Conservation (phyloP, 768 basidiomycete species). For the Kockovaella imperatae region DNA sequence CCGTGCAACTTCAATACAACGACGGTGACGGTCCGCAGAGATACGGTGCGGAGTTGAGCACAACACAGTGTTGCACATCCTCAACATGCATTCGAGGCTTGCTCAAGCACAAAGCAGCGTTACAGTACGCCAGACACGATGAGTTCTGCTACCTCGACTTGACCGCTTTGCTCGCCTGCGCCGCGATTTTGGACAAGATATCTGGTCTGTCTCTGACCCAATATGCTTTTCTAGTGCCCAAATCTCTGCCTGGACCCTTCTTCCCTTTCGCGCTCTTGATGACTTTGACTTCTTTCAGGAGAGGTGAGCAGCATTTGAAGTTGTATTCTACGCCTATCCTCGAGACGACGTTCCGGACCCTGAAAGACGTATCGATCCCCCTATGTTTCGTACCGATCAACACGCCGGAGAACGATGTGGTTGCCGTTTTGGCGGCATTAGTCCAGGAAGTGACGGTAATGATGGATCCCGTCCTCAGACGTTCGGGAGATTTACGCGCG, state of each 20-base stretch:
- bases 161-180: too few relatives aligned
- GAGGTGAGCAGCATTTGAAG: constrained; percentile 76
- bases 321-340: constrained; percentile 90
- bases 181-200: constrained; percentile 37
- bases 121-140: too few relatives aligned
- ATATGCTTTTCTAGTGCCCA: constrained; percentile 32
- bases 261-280: constrained; percentile 43
- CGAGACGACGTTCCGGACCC: constrained; percentile 80
- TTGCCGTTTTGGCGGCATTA: constrained; percentile 62
- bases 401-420: constrained; percentile 68
- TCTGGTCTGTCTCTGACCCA: constrained; percentile 41
- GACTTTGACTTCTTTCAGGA: constrained; percentile 78
- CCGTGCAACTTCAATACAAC: too few relatives aligned
- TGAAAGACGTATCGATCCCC: constrained; percentile 69
- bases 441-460: constrained; percentile 60
- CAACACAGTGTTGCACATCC: too few relatives aligned
- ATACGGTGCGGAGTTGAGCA: too few relatives aligned
- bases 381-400: constrained; percentile 62
- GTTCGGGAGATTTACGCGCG: constrained; percentile 58
- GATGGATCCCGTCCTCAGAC: constrained; percentile 76
- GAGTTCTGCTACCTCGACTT: constrained; percentile 13
- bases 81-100: too few relatives aligned
- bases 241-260: constrained; percentile 7
- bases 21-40: too few relatives aligned
- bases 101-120: too few relatives aligned